Evolutionary conservation across 495 filamentous ascomycete genomes (phyloP).

Genomic region (Talaromyces proteolyticus): DNA sequence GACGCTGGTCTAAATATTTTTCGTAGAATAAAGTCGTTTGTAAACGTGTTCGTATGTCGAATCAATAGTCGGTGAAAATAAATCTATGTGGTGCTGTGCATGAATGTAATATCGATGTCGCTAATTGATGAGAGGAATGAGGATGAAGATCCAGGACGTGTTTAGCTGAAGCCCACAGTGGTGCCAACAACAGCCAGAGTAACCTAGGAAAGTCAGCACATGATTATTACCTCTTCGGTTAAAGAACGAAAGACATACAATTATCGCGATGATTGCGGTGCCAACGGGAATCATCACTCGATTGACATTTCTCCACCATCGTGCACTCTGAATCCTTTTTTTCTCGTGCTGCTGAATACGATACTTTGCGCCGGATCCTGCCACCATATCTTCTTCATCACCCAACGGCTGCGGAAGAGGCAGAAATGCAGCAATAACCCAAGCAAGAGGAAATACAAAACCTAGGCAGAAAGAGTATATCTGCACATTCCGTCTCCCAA

Average conservation of each 20-base stretch:
- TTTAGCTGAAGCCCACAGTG: not conserved
- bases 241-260: slow-evolving; percentile 45
- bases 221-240: not conserved
- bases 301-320: slow-evolving; percentile 92
- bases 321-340: slow-evolving; percentile 68
- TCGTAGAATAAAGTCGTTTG: not conserved
- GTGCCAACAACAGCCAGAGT: not conserved
- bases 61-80: not conserved
- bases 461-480: slow-evolving; percentile 83
- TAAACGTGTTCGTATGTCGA: not conserved
- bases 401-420: slow-evolving; percentile 59
- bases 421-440: slow-evolving; percentile 81
- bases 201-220: not conserved
- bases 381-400: slow-evolving; percentile 18
- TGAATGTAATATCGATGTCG: not conserved
- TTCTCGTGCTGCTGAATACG: slow-evolving; percentile 47
- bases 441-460: slow-evolving; percentile 81
- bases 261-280: slow-evolving; percentile 65
- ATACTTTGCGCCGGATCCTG: slow-evolving; percentile 30
- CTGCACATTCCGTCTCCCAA: slow-evolving; percentile 72
- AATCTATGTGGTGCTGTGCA: not conserved
- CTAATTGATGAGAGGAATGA: no score
- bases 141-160: not conserved
- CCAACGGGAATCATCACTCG: slow-evolving; percentile 79
- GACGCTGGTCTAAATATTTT: not conserved